phyloP scores from a whole-genome alignment of 1,139 yeast genomes.

The Nakaseomyces delphensis region DNA sequence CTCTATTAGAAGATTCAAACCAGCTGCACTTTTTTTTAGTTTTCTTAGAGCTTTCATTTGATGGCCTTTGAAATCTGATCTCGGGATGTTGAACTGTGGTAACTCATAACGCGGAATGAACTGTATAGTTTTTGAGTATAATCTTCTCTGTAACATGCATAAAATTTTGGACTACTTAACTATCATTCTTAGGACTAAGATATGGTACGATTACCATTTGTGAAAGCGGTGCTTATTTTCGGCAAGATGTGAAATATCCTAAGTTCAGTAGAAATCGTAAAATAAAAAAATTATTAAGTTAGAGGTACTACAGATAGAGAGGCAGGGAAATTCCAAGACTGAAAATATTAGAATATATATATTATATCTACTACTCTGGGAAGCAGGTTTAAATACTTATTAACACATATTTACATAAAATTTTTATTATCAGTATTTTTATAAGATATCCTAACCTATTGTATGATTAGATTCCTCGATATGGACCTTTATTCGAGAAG shows the following conservation, averaged over 20 bases:
- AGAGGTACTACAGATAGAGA: too few species aligned
- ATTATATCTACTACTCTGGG: too few species aligned
- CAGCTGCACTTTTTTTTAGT: constrained; percentile 66
- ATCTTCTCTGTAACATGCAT: neutral
- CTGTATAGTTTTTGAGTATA: constrained; percentile 7
- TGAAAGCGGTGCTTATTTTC: too few species aligned
- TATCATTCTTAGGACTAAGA: neutral
- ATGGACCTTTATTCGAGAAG: neutral
- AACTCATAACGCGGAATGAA: constrained; percentile 40
- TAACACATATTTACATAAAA: constrained; percentile 1
- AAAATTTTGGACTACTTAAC: neutral
- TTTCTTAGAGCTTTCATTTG: constrained; percentile 71
- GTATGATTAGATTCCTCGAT: too few species aligned
- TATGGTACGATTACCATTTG: too few species aligned
- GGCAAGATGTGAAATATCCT: too few species aligned
- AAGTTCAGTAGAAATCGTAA: too few species aligned
- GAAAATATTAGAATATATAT: neutral
- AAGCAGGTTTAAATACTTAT: too few species aligned
- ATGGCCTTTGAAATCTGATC: constrained; percentile 86
- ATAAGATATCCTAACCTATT: too few species aligned
- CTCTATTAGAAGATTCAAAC: constrained; percentile 73
- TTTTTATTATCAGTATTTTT: neutral
- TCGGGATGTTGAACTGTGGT: constrained; percentile 60
- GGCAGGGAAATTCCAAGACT: too few species aligned
- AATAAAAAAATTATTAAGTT: too few species aligned